A percentile compares a stretch with the other conserved stretches of the same genome.
Conservation (phyloP, 148 eudicot species). For the Rhododendron kiyosumense region DNA sequence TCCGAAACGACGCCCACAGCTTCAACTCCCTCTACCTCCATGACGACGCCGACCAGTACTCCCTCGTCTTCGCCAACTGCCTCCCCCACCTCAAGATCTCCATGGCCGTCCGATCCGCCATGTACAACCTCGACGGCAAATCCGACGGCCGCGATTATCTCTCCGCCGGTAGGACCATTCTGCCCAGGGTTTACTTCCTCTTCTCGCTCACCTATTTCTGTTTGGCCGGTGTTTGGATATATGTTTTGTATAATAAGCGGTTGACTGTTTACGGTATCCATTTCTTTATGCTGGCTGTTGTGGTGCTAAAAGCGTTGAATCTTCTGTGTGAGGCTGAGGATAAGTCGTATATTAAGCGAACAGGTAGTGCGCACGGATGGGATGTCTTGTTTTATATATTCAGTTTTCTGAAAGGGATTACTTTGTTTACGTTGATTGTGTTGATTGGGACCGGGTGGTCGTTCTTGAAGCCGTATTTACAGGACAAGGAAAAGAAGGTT, state of each 20-base stretch:
- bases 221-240: conserved; percentile 34
- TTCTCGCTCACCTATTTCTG: conserved; percentile 39
- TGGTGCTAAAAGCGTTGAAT: conserved; percentile 52
- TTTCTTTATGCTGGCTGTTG: conserved; percentile 65
- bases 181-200: conserved; percentile 51
- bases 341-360: conserved; percentile 54
- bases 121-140: conserved; percentile 62
- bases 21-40: conserved; percentile 23
- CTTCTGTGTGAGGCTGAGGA: conserved; percentile 77
- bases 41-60: conserved; percentile 52
- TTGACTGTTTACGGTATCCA: conserved; percentile 50
- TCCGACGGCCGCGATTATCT: conserved; percentile 44
- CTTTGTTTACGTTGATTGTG: conserved; percentile 69
- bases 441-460: conserved; percentile 92
- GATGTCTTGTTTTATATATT: conserved; percentile 72
- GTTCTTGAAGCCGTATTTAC: conserved; percentile 70
- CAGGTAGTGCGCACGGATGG: conserved; percentile 80
- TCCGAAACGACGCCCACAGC: background rate
- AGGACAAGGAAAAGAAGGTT: conserved; percentile 75
- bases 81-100: conserved; percentile 29
- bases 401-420: conserved; percentile 54
- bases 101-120: conserved; percentile 48
- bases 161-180: conserved; percentile 54
- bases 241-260: conserved; percentile 35
- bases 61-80: conserved; percentile 70